phyloP scores from a whole-genome alignment of 2,329 filamentous ascomycete genomes.

The Talaromyces sp. region DNA sequence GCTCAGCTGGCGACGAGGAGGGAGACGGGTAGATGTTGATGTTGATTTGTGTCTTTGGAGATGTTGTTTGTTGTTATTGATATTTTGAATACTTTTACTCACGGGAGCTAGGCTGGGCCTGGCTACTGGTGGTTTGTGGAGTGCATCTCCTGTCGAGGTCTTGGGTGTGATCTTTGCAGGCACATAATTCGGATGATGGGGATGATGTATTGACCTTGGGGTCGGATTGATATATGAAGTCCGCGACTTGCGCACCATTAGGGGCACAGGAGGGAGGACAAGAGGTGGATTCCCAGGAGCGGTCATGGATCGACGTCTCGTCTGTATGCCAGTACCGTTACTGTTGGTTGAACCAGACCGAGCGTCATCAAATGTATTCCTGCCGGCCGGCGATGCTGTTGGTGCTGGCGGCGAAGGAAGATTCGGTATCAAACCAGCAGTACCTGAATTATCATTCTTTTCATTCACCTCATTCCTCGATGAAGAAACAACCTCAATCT shows the following conservation, averaged over 20 bases:
- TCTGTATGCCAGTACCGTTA: neutral
- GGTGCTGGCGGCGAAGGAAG: conserved; percentile 3
- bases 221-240: conserved; percentile 21
- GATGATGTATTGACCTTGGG: conserved; percentile 25
- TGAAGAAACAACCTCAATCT: conserved; percentile 1
- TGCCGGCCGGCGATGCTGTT: neutral
- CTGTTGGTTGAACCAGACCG: neutral
- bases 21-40: neutral
- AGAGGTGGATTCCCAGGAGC: conserved; percentile 37
- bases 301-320: conserved; percentile 23
- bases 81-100: neutral
- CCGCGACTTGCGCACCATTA: conserved; percentile 28
- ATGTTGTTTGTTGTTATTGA: neutral
- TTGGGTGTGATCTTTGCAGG: conserved; percentile 19
- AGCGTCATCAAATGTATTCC: neutral
- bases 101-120: neutral
- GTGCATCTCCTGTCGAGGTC: conserved; percentile 2
- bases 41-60: conserved; percentile 5
- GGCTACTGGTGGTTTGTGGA: neutral
- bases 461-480: neutral
- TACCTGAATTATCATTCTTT: neutral
- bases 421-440: neutral
- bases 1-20: neutral
- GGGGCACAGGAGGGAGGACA: conserved; percentile 28
- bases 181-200: conserved; percentile 28